Evolutionary conservation across 169 alveolate genomes (phyloP).

Genomic region (Babesia ovis): DNA sequence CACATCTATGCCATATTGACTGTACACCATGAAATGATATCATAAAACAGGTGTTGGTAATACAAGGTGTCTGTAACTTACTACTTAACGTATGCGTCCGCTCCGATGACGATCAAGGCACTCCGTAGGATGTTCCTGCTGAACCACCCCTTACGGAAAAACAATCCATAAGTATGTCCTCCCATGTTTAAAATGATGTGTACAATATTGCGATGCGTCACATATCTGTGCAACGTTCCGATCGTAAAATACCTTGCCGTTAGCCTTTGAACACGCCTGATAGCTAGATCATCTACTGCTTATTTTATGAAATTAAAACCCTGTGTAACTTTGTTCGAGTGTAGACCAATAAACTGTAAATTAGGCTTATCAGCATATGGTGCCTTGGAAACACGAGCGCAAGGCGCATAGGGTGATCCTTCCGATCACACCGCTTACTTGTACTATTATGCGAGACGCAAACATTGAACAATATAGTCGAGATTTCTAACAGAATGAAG

Average conservation of each 20-base stretch:
- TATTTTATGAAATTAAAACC: too few species aligned
- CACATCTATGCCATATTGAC: conserved; percentile 59
- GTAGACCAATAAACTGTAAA: not conserved
- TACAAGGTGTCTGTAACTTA: not conserved
- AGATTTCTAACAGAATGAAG: too few species aligned
- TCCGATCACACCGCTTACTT: too few species aligned
- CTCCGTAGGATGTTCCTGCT: conserved; percentile 43
- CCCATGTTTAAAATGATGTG: conserved; percentile 24
- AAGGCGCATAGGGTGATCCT: not conserved
- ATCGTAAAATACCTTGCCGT: not conserved
- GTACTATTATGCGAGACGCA: too few species aligned
- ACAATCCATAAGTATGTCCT: conserved; percentile 44
- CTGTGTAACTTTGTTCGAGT: too few species aligned
- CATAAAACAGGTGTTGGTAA: not conserved
- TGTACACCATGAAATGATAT: not conserved
- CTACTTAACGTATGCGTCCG: conserved; percentile 65
- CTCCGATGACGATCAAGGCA: conserved; percentile 22
- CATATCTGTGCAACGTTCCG: not conserved
- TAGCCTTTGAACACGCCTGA: not conserved
- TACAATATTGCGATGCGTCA: too few species aligned
- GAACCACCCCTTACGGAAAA: conserved; percentile 68
- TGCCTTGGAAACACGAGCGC: not conserved
- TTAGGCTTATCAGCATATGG: not conserved
- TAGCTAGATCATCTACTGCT: not conserved
- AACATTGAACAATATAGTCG: too few species aligned